A percentile compares a stretch with the other conserved stretches of the same genome.
Evolutionary conservation across 805 yeast species (phyloP).

Genomic region (Candida multigemmis): DNA sequence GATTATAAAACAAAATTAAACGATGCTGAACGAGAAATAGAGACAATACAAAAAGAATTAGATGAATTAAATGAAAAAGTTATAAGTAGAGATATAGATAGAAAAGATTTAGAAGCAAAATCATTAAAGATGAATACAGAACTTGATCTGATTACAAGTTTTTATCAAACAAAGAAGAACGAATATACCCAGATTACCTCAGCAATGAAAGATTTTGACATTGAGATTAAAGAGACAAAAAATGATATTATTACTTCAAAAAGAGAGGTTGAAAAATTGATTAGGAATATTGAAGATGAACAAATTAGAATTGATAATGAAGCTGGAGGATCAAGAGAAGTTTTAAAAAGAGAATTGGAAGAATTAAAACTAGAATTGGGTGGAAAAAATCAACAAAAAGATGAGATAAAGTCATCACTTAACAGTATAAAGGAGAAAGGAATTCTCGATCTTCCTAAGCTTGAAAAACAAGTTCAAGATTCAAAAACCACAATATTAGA

Average conservation of each 20-base stretch:
- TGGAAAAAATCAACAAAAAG: slow-evolving; percentile 5
- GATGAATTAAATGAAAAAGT: not conserved
- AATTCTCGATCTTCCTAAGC: slow-evolving; percentile 15
- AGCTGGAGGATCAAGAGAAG: slow-evolving; percentile 36
- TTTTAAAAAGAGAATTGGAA: slow-evolving; percentile 9
- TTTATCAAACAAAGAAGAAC: slow-evolving; percentile 9
- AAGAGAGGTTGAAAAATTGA: slow-evolving; percentile 11
- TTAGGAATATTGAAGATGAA: slow-evolving; percentile 19
- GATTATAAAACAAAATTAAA: slow-evolving; percentile 5
- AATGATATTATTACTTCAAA: slow-evolving; percentile 10
- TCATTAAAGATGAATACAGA: slow-evolving; percentile 3
- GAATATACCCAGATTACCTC: slow-evolving; percentile 9
- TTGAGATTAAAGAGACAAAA: slow-evolving; percentile 10
- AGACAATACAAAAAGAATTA: slow-evolving; percentile 7
- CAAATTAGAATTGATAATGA: slow-evolving; percentile 27
- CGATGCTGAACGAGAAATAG: slow-evolving; percentile 8
- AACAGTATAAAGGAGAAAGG: slow-evolving; percentile 5
- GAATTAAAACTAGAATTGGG: not conserved
- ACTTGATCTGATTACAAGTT: slow-evolving; percentile 1
- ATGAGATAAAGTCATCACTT: slow-evolving; percentile 4
- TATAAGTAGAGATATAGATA: not conserved
- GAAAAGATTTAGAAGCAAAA: no score
- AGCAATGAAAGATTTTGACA: slow-evolving; percentile 7
- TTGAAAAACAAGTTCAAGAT: slow-evolving; percentile 10
- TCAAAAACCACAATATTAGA: slow-evolving; percentile 4